Percentiles rank a stretch among this genome's conserved stretches.
Evolutionary conservation across 1,284 basidiomycete genomes (phyloP).

Genomic region (Ganoderma sinense): DNA sequence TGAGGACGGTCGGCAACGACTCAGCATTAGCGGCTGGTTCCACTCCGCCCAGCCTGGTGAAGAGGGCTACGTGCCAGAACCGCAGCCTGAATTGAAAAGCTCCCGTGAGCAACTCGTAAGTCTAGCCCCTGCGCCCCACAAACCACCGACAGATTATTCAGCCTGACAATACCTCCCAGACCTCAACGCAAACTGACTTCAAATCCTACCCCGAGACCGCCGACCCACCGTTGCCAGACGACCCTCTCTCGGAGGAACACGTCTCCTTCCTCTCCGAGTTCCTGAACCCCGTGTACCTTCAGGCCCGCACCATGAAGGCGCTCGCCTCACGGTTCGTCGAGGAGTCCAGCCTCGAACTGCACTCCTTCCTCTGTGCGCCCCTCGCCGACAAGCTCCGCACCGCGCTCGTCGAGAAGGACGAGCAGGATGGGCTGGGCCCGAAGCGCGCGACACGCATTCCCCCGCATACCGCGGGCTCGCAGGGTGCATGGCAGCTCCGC

Average conservation of each 20-base stretch:
- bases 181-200: constrained; percentile 69
- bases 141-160: not conserved
- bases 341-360: constrained; percentile 92
- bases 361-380: constrained; percentile 79
- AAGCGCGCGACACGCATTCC: constrained; percentile 62
- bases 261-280: constrained; percentile 80
- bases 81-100: constrained; percentile 59
- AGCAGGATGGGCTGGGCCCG: constrained; percentile 69
- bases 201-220: constrained; percentile 58
- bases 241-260: constrained; percentile 66
- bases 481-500: constrained; percentile 73
- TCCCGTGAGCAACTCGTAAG: constrained; percentile 85
- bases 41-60: constrained; percentile 93
- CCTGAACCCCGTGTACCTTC: constrained; percentile 92
- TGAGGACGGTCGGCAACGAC: constrained; percentile 73
- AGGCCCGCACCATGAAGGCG: constrained; percentile 80
- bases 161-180: constrained; percentile 41
- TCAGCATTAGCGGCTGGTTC: constrained; percentile 98
- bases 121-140: constrained; percentile 19
- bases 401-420: constrained; percentile 73
- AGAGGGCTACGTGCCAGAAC: constrained; percentile 78
- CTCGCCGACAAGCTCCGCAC: constrained; percentile 75
- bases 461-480: constrained; percentile 64
- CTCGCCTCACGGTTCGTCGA: constrained; percentile 87
- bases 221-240: constrained; percentile 56